Percentiles rank a stretch among this genome's conserved stretches.
These are phyloP conservation scores for Myxozyma kluyveri DNA, from an alignment of 805 yeast species.

Conservation along the genomic window DNA sequence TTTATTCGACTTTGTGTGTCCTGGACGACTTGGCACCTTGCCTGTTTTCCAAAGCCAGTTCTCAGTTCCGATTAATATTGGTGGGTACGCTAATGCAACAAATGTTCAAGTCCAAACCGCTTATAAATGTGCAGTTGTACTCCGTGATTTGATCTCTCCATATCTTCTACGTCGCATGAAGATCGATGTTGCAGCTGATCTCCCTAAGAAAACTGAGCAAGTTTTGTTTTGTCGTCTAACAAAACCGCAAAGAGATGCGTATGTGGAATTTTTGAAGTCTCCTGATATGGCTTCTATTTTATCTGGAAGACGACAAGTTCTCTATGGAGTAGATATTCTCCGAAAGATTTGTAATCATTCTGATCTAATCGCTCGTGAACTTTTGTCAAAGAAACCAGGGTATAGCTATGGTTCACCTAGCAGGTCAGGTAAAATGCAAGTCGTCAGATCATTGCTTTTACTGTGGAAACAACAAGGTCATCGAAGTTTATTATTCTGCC, in stretches of 20 bases:
- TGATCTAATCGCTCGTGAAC: slow-evolving; percentile 60
- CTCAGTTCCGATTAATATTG: slow-evolving; percentile 86
- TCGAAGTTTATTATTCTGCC: slow-evolving; percentile 82
- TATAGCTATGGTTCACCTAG: slow-evolving; percentile 46
- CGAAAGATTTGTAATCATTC: slow-evolving; percentile 97
- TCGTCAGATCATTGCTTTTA: slow-evolving; percentile 67
- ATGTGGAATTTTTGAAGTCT: slow-evolving; percentile 70
- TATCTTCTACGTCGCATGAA: slow-evolving; percentile 83
- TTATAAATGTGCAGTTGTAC: slow-evolving; percentile 88
- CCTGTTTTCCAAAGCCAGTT: slow-evolving; percentile 94
- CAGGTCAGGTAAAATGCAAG: slow-evolving; percentile 86
- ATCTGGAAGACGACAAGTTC: slow-evolving; percentile 72
- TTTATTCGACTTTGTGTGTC: slow-evolving; percentile 88
- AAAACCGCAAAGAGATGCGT: slow-evolving; percentile 66
- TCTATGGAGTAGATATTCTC: slow-evolving; percentile 85
- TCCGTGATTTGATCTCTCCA: slow-evolving; percentile 86
- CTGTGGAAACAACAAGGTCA: slow-evolving; percentile 77
- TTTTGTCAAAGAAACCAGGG: slow-evolving; percentile 35
- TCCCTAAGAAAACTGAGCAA: slow-evolving; percentile 91
- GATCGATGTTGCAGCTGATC: slow-evolving; percentile 89
- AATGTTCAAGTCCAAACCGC: slow-evolving; percentile 96
- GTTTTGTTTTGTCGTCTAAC: slow-evolving; percentile 90
- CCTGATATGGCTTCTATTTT: slow-evolving; percentile 70
- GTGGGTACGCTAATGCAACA: slow-evolving; percentile 98
- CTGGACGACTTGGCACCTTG: slow-evolving; percentile 89